phyloP scores from a whole-genome alignment of 176 grass and related monocot species.

The Puccinellia tenuiflora region DNA sequence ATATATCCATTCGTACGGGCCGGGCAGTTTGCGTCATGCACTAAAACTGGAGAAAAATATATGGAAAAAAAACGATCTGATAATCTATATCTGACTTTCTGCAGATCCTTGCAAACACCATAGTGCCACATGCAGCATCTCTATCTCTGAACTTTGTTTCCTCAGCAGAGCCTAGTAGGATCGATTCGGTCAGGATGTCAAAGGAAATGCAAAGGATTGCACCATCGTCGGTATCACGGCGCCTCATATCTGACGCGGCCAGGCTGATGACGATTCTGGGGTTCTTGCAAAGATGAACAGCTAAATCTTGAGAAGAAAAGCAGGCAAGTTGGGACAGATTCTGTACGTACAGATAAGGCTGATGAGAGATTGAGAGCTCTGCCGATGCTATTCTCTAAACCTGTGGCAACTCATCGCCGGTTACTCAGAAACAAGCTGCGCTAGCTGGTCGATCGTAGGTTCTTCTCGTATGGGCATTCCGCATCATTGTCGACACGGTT shows the following conservation, averaged over 20 bases:
- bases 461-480: slow-evolving; percentile 24
- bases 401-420: slow-evolving; percentile 25
- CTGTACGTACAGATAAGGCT: slow-evolving; percentile 29
- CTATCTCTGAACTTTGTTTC: slow-evolving; percentile 8
- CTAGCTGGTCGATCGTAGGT: background rate
- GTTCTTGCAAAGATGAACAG: slow-evolving; percentile 13
- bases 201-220: slow-evolving; percentile 40
- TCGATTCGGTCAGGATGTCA: slow-evolving; percentile 1
- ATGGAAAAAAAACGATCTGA: background rate
- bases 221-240: slow-evolving; percentile 28
- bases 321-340: slow-evolving; percentile 43
- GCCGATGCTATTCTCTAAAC: slow-evolving; percentile 44
- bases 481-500: too few species aligned
- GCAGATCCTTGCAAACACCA: slow-evolving; percentile 25
- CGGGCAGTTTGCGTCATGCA: slow-evolving; percentile 37
- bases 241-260: slow-evolving; percentile 44
- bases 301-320: slow-evolving; percentile 36
- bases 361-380: slow-evolving; percentile 23
- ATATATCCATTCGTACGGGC: slow-evolving; percentile 1
- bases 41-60: background rate
- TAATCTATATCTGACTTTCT: slow-evolving; percentile 35
- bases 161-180: slow-evolving; percentile 20
- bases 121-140: slow-evolving; percentile 8
- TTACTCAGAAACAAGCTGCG: slow-evolving; percentile 3
- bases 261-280: slow-evolving; percentile 5